Percentiles rank a stretch among this genome's conserved stretches.
Evolutionary conservation across 495 filamentous ascomycete species (phyloP).

Genomic region (Podospora australis): DNA sequence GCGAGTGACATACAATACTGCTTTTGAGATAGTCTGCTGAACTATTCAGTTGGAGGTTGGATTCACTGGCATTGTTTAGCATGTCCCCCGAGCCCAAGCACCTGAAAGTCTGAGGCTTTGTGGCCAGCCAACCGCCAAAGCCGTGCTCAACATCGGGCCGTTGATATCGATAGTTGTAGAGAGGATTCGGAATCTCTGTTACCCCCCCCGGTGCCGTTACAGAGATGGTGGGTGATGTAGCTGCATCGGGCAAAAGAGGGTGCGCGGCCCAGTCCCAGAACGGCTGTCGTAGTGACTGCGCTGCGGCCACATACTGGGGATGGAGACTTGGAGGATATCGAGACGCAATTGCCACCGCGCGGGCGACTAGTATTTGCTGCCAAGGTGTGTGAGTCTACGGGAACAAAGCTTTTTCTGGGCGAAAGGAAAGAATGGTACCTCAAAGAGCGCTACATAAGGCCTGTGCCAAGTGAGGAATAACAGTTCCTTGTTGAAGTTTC

Average conservation of each 20-base stretch:
- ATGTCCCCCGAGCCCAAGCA: slow-evolving; percentile 6
- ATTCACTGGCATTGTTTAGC: slow-evolving; percentile 18
- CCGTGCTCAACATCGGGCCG: slow-evolving; percentile 18
- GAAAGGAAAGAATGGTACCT: slow-evolving; percentile 20
- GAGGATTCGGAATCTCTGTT: slow-evolving; percentile 26
- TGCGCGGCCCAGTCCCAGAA: slow-evolving; percentile 40
- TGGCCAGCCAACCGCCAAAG: slow-evolving; percentile 17
- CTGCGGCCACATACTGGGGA: slow-evolving; percentile 28
- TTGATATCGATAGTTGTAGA: slow-evolving; percentile 34
- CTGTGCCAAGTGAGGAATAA: slow-evolving; percentile 39
- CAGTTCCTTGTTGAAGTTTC: slow-evolving; percentile 24
- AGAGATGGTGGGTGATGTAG: slow-evolving; percentile 22
- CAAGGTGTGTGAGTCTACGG: not conserved
- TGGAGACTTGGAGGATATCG: slow-evolving; percentile 21
- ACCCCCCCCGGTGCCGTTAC: slow-evolving; percentile 26
- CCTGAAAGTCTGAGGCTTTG: slow-evolving; percentile 21
- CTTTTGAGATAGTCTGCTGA: slow-evolving; percentile 18
- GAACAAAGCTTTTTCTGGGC: not conserved
- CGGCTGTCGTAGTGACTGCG: slow-evolving; percentile 29
- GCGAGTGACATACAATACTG: slow-evolving; percentile 23
- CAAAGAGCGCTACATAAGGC: slow-evolving; percentile 34
- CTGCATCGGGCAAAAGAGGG: slow-evolving; percentile 24
- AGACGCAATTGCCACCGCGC: slow-evolving; percentile 28
- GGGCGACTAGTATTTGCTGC: slow-evolving; percentile 34
- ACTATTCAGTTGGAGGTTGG: slow-evolving; percentile 14